A percentile compares a stretch with the other conserved stretches of the same genome.
Evolutionary conservation across 2,329 filamentous ascomycete species (phyloP).

Genomic region (Clarireedia hainanense): DNA sequence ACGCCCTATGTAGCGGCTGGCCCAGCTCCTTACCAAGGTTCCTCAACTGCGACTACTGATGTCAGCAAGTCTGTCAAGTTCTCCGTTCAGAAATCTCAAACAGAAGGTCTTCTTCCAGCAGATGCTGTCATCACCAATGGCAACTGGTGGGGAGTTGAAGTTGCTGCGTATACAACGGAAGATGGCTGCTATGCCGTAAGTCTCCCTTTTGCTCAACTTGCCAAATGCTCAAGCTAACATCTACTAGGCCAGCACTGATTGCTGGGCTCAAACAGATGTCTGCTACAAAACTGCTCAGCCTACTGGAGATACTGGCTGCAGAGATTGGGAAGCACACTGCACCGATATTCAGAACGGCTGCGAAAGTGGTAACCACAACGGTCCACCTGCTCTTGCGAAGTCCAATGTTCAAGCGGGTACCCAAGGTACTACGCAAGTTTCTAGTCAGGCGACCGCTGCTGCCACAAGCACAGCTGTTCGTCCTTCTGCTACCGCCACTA

Average conservation of each 20-base stretch:
- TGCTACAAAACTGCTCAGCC: slow-evolving; percentile 54
- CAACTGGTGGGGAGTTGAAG: slow-evolving; percentile 64
- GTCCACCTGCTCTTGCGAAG: slow-evolving; percentile 32
- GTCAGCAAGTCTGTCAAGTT: neutral
- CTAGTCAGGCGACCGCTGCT: neutral
- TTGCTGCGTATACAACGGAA: slow-evolving; percentile 47
- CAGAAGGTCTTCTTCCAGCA: slow-evolving; percentile 44
- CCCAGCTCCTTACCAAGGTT: slow-evolving; percentile 32
- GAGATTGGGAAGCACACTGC: slow-evolving; percentile 57
- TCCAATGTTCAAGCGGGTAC: neutral
- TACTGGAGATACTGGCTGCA: slow-evolving; percentile 52
- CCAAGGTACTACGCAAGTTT: neutral
- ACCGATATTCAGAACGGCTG: slow-evolving; percentile 38
- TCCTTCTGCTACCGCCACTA: too few species aligned
- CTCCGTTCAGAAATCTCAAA: slow-evolving; percentile 27
- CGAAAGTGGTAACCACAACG: slow-evolving; percentile 34
- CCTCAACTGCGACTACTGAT: slow-evolving; percentile 1
- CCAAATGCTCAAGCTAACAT: neutral
- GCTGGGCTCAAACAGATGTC: slow-evolving; percentile 49
- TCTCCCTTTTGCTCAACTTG: neutral
- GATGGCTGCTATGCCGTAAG: slow-evolving; percentile 50
- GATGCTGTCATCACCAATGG: slow-evolving; percentile 57
- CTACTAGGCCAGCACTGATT: slow-evolving; percentile 37
- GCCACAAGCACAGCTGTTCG: neutral
- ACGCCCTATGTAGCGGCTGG: slow-evolving; percentile 50